phyloP scores from a whole-genome alignment of 768 basidiomycete genomes.

The Auriscalpium microsporum region DNA sequence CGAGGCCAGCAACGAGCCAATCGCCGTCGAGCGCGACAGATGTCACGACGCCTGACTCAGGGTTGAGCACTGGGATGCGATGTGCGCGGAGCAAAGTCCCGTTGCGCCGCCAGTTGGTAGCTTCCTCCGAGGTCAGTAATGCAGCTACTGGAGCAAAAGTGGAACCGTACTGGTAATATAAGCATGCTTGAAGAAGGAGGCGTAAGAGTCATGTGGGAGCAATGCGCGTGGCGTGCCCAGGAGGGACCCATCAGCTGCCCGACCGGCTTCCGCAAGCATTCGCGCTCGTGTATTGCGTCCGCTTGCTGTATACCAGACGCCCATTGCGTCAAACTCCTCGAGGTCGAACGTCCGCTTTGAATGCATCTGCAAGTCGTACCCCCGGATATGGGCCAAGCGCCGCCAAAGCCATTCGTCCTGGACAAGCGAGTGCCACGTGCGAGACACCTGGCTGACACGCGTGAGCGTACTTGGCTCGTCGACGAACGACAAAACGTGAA shows the following conservation, averaged over 20 bases:
- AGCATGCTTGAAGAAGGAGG: conserved; percentile 10
- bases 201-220: neutral
- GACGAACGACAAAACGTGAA: conserved; percentile 11
- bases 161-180: conserved; percentile 9
- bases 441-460: conserved; percentile 11
- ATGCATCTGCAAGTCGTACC: conserved; percentile 6
- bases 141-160: neutral
- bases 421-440: conserved; percentile 12
- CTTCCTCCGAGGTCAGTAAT: neutral
- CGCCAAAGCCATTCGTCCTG: conserved; percentile 12
- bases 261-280: neutral
- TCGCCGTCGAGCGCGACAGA: conserved; percentile 76
- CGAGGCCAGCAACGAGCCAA: conserved; percentile 85
- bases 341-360: conserved; percentile 1
- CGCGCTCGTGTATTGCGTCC: neutral
- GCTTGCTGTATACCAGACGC: neutral
- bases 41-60: conserved; percentile 69
- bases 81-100: conserved; percentile 13
- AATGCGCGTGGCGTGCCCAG: neutral
- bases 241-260: neutral
- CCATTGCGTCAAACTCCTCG: conserved; percentile 2
- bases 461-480: conserved; percentile 11
- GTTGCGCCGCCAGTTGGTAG: conserved; percentile 17
- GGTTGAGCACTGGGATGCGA: conserved; percentile 18
- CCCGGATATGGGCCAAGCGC: conserved; percentile 3